These are phyloP conservation scores for Lactarius indigo DNA, from an alignment of 768 basidiomycete genomes.

Conservation along the genomic window DNA sequence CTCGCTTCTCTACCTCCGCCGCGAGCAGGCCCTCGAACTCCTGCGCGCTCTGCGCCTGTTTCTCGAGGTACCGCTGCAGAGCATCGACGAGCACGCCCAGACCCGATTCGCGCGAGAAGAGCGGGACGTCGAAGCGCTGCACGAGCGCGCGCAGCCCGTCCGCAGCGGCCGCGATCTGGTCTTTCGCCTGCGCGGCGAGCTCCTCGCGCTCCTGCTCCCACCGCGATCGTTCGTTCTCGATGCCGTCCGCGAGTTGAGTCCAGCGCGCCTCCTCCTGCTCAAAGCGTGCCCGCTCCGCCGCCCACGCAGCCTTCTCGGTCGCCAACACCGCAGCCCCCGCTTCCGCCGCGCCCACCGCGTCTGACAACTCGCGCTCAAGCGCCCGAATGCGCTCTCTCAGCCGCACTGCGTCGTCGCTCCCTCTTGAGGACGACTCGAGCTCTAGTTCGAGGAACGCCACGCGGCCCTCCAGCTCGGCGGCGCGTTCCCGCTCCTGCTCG, in stretches of 20 bases:
- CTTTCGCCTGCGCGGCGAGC: slow-evolving; percentile 40
- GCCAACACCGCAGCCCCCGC: background rate
- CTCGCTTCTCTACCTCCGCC: slow-evolving; percentile 32
- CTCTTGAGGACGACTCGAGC: slow-evolving; percentile 48
- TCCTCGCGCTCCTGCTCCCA: slow-evolving; percentile 51
- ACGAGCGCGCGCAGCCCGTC: slow-evolving; percentile 49
- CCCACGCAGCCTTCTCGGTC: slow-evolving; percentile 34
- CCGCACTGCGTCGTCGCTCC: slow-evolving; percentile 29
- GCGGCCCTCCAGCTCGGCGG: slow-evolving; percentile 37
- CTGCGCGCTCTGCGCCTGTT: slow-evolving; percentile 36
- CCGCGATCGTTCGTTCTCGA: slow-evolving; percentile 48
- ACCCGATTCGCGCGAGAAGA: slow-evolving; percentile 36
- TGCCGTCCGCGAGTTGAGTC: slow-evolving; percentile 45
- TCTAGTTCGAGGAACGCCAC: slow-evolving; percentile 43
- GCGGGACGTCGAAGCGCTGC: slow-evolving; percentile 53
- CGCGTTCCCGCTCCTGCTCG: background rate
- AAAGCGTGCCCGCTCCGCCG: slow-evolving; percentile 37
- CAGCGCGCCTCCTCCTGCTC: slow-evolving; percentile 40
- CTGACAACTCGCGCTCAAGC: slow-evolving; percentile 7
- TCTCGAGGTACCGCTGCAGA: slow-evolving; percentile 32
- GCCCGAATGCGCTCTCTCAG: slow-evolving; percentile 15
- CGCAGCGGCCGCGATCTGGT: slow-evolving; percentile 51
- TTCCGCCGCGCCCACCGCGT: background rate
- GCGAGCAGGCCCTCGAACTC: slow-evolving; percentile 37
- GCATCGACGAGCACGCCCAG: slow-evolving; percentile 30